Evolutionary conservation across 2,329 filamentous ascomycete species (phyloP), one percentile per base, ranked within the genome.

Genomic region (Fulvia fulva): DNA sequence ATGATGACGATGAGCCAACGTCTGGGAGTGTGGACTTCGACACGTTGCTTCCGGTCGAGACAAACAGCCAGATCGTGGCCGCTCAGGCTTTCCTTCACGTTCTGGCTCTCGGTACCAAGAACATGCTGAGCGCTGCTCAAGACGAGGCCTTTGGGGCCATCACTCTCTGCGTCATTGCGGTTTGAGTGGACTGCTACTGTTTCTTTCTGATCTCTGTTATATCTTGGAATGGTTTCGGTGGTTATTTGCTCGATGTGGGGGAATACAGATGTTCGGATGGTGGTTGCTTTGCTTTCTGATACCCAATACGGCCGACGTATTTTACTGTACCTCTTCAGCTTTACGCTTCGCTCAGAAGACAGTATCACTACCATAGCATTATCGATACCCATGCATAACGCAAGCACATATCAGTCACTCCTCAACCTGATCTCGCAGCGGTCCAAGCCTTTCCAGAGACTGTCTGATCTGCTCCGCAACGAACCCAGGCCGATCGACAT

Each of bases 61-160:
- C 78, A 44, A 84, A 82, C 28, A 77, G 71, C 44, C 80, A 78
- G 34, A 76, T 83, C 28, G 85, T 90, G 12, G 89, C 87, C 8
- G 86, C 88, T 1, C 88, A 91, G 71, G 90, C 86, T 0, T 87
- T 90, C 69, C 84, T 88, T 75, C 89, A 94, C 70, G 80, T 90
- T 1, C 80, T 95, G 14, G 80, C 82, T 11, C 79, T 94, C 45
- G 86, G 84, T 2, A 72, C 71, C 30, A 76, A 76, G 64, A 72
- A 72, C 9, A 61, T 80, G 57, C 63, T 80, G 57, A 71, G 73
- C 65, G 70, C 78, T 46, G 74, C 81, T 61, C 91, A 96, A 73
- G 73, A 73, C 3, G 70, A 75, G 34, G 65, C 68, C 0, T 80
- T 78, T 55, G 74, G 73, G 12, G 41, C 65, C 8, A 73, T 74